Evolutionary conservation across 305 asterid genomes (phyloP).

Genomic region (Solanum hybrid): DNA sequence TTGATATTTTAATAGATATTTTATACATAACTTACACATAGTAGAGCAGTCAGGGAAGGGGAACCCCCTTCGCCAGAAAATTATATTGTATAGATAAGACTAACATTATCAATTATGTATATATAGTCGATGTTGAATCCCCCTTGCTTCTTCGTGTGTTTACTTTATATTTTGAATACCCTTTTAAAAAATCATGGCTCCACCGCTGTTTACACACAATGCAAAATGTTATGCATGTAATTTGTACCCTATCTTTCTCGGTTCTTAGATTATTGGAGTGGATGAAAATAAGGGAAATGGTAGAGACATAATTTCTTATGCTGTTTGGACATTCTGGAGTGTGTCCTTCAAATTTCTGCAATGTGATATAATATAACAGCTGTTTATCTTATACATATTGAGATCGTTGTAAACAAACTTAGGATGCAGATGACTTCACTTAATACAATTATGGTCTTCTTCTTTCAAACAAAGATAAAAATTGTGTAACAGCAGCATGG

Average conservation of each 20-base stretch:
- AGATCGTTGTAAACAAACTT: neutral
- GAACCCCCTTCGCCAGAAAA: neutral
- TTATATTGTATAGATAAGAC: neutral
- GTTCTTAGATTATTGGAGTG: neutral
- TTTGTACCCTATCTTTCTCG: neutral
- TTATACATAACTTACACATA: neutral
- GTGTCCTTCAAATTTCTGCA: neutral
- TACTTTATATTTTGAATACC: neutral
- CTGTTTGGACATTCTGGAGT: neutral
- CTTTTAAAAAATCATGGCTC: neutral
- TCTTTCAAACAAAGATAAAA: neutral
- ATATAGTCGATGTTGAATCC: neutral
- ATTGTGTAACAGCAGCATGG: neutral
- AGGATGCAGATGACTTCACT: neutral
- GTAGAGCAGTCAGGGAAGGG: neutral
- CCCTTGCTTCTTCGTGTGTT: neutral
- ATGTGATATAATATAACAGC: neutral
- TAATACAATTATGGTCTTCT: neutral
- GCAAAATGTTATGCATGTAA: neutral
- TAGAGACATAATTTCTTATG: neutral
- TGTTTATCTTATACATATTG: neutral
- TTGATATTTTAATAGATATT: neutral
- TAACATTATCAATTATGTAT: neutral
- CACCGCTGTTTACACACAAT: neutral
- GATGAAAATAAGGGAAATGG: neutral